Base-by-base conservation (phyloP, 2,329 filamentous ascomycete genomes). In the Fusarium odoratissimum region DNA sequence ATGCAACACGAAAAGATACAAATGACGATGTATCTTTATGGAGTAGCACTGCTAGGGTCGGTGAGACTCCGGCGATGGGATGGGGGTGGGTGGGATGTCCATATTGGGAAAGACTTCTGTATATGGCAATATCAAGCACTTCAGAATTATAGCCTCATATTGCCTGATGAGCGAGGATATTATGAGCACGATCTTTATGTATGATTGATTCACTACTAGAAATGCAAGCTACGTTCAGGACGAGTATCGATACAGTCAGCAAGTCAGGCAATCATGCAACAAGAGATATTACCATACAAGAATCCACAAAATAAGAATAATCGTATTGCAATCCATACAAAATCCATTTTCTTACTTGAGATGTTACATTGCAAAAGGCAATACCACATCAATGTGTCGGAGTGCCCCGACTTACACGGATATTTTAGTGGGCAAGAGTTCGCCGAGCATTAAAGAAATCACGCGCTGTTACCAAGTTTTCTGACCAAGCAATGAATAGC, bases 91-190 rank as follows among this genome's bases (percentile, higher is more conserved):
- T 74, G 33, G 35, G 44, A 41, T 75, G 30, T 13, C 60, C 35
- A 33, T 40, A 62, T 59, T 30, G 25, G 52, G 60, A 10, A 46
- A 40, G n/a, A 41, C 11, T 40, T 62, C 72, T 67, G 8, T 19
- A 67, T 63, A 48, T 67, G 70, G 72, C 52, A 75, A 58, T 46
- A 4, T 33, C 45, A 69, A 72, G 68, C 67, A 72, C 33, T 7
- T 16, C 12, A 10, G 5, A 25, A 40, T n/a, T 40, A 12, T n/a
- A 38, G 23, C 62, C 35, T 44, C 25, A 5, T 44, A 8, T 56
- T 61, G 11, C 49, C 38, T 31, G 23, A 42, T 33, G 28, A 21
- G 28, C 5, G 28, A 31, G 1, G 11, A 31, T 19, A 44, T 30
- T 8, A 46, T n/a, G 10, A 25, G 17, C 8, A 25, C 17, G 19